phyloP scores from a whole-genome alignment of 73 alveolate genomes.

The Tetrahymena malaccensis region DNA sequence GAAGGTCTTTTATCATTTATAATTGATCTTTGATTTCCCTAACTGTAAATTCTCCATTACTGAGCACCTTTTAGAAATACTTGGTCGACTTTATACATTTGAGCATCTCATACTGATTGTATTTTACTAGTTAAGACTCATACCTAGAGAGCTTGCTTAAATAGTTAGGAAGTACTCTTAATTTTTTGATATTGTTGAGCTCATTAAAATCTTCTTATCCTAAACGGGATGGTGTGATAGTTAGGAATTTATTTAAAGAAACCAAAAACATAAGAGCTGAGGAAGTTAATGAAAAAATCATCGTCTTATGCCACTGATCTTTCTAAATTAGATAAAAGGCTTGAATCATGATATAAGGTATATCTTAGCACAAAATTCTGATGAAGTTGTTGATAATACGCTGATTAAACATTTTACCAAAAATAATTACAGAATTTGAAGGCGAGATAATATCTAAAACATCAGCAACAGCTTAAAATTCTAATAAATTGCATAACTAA shows the following conservation, averaged over 20 bases:
- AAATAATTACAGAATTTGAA: background rate
- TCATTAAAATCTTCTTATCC: background rate
- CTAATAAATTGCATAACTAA: background rate
- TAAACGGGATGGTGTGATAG: background rate
- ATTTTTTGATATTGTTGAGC: background rate
- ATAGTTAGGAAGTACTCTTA: background rate
- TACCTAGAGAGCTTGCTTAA: background rate
- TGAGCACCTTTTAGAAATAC: background rate
- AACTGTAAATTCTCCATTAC: background rate
- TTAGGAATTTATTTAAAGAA: background rate
- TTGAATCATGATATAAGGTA: background rate
- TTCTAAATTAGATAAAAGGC: background rate
- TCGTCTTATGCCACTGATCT: background rate
- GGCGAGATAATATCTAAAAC: background rate
- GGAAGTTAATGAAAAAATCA: background rate
- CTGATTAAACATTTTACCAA: background rate
- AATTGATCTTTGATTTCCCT: background rate
- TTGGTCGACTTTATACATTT: background rate
- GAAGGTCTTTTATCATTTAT: background rate
- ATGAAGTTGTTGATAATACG: background rate
- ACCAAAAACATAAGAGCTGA: background rate
- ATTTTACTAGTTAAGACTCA: background rate
- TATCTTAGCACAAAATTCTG: background rate
- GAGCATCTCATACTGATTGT: background rate
- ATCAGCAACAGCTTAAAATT: background rate